A percentile compares a stretch with the other conserved stretches of the same genome.
Conservation (phyloP, 495 filamentous ascomycete species). For the Aspergillus haitiensis region DNA sequence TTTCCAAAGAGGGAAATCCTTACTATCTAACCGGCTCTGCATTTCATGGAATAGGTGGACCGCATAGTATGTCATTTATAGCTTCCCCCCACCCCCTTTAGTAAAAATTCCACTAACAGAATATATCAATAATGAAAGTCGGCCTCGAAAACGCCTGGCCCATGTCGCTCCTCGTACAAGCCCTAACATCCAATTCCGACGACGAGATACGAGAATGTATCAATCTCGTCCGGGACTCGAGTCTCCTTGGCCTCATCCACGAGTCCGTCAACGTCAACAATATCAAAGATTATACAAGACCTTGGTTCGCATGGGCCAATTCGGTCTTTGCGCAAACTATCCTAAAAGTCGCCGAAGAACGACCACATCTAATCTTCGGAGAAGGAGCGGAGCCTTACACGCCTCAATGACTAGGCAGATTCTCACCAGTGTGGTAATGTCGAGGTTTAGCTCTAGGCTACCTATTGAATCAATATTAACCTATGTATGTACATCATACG, state of each 20-base stretch:
- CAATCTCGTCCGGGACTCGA: slow-evolving; percentile 69
- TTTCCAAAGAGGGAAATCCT: slow-evolving; percentile 76
- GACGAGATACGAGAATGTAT: slow-evolving; percentile 74
- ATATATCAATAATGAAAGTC: slow-evolving; percentile 37
- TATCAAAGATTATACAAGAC: slow-evolving; percentile 72
- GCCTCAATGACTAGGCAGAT: slow-evolving; percentile 13
- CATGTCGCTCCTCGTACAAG: slow-evolving; percentile 88
- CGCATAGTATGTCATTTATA: slow-evolving; percentile 47
- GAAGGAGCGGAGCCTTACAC: slow-evolving; percentile 46
- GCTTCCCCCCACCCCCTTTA: background rate
- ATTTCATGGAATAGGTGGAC: slow-evolving; percentile 88
- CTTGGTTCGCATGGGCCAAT: slow-evolving; percentile 98
- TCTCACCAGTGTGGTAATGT: background rate
- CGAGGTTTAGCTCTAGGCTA: background rate
- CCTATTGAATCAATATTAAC: background rate
- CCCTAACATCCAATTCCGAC: slow-evolving; percentile 85
- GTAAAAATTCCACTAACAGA: background rate
- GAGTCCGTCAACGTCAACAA: slow-evolving; percentile 87
- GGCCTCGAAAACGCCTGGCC: slow-evolving; percentile 94
- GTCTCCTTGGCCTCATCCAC: slow-evolving; percentile 78
- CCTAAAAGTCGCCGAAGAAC: slow-evolving; percentile 79
- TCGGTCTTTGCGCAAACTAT: slow-evolving; percentile 95
- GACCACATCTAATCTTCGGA: slow-evolving; percentile 85
- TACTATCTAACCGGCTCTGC: slow-evolving; percentile 80
- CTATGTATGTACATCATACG: no score